Percentiles rank a stretch among this genome's conserved stretches.
Evolutionary conservation across 495 filamentous ascomycete species (phyloP).

Genomic region (Astrothelium macrocarpum): DNA sequence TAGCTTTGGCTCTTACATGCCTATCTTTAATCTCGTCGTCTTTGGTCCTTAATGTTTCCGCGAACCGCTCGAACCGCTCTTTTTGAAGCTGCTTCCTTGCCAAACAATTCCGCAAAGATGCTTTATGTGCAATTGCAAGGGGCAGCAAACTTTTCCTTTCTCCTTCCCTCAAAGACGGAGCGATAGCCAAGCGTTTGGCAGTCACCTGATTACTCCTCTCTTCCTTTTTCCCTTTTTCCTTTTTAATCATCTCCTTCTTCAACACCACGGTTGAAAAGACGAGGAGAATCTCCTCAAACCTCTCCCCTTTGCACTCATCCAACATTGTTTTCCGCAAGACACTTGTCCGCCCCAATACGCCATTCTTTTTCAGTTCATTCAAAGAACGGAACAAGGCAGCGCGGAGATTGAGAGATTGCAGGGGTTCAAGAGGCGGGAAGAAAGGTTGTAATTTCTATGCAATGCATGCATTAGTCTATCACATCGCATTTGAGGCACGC

Average conservation of each 20-base stretch:
- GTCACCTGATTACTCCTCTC: conserved; percentile 31
- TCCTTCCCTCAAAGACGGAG: conserved; percentile 47
- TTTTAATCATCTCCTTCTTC: conserved; percentile 51
- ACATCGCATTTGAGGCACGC: neutral
- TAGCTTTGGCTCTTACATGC: conserved; percentile 22
- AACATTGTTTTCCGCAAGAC: conserved; percentile 81
- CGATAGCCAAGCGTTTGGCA: conserved; percentile 53
- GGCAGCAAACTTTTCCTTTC: conserved; percentile 53
- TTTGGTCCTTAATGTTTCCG: conserved; percentile 47
- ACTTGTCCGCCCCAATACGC: conserved; percentile 63
- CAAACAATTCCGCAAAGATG: conserved; percentile 45
- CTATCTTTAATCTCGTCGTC: conserved; percentile 37
- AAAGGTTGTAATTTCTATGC: conserved; percentile 74
- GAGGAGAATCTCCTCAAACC: conserved; percentile 60
- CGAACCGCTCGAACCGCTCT: conserved; percentile 46
- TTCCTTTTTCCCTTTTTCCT: conserved; percentile 21
- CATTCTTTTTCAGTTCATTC: conserved; percentile 76
- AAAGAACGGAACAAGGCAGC: conserved; percentile 71
- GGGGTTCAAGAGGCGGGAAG: conserved; percentile 75
- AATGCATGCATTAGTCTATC: conserved; percentile 9
- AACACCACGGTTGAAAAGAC: conserved; percentile 72
- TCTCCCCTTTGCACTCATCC: conserved; percentile 58
- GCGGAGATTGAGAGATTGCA: conserved; percentile 82
- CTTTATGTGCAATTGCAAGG: conserved; percentile 64
- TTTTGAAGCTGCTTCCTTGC: conserved; percentile 47